These are phyloP conservation scores for Pouteria campechiana DNA, from an alignment of 179 eudicot species.

Conservation along the genomic window DNA sequence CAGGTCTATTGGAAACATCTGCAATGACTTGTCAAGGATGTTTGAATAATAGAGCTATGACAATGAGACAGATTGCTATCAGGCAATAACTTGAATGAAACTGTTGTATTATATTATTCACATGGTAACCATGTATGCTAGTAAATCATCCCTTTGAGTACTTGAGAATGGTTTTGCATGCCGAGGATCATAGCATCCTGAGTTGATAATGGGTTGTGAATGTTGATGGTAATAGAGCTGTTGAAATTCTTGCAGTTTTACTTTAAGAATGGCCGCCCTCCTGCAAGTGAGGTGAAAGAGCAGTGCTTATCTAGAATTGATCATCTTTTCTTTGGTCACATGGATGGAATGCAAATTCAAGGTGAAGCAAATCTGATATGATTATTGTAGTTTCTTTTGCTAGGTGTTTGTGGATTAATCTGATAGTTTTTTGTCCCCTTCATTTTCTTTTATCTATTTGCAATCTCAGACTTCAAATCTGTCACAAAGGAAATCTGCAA, in stretches of 20 bases:
- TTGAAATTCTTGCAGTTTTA: constrained; percentile 33
- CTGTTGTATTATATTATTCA: no score
- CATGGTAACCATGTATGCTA: no score
- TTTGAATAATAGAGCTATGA: no score
- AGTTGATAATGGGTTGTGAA: no score
- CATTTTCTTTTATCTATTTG: not conserved
- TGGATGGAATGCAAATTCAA: constrained; percentile 40
- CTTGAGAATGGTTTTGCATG: no score
- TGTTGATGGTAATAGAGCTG: no score
- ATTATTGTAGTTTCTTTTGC: not conserved
- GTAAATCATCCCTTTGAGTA: no score
- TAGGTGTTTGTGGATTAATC: not conserved
- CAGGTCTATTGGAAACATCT: no score
- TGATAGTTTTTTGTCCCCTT: not conserved
- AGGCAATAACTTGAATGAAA: no score
- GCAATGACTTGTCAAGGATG: no score
- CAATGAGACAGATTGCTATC: no score
- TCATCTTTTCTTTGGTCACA: constrained; percentile 35
- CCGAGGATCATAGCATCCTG: no score
- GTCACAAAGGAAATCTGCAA: constrained; percentile 61
- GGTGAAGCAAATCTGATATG: constrained; percentile 19
- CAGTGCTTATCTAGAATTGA: constrained; percentile 40
- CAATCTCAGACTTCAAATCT: constrained; percentile 36
- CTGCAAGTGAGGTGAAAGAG: constrained; percentile 44
- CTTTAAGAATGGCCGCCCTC: constrained; percentile 55